Percentiles rank a stretch among this genome's conserved stretches.
phyloP scores from a whole-genome alignment of 495 filamentous ascomycete genomes.

The Aspergillus kassunensis region DNA sequence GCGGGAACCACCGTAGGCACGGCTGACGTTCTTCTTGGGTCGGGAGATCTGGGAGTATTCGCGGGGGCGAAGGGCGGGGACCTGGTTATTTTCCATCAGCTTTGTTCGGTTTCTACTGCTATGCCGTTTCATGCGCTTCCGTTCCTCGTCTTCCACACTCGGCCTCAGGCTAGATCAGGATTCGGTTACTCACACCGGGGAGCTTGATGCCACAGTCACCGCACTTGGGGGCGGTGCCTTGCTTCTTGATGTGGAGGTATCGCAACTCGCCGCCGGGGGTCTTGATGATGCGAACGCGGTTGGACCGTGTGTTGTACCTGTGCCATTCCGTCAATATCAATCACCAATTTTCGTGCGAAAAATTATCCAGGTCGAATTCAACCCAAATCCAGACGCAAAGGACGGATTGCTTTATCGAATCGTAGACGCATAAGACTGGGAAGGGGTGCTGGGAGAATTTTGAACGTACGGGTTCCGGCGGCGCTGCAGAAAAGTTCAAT shows the following conservation, averaged over 20 bases:
- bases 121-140: no score
- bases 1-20: conserved; percentile 95
- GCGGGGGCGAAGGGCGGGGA: conserved; percentile 94
- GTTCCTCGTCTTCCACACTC: neutral
- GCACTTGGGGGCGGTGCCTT: conserved; percentile 92
- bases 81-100: conserved; percentile 48
- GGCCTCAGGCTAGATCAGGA: conserved; percentile 18
- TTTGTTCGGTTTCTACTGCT: conserved; percentile 49
- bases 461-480: conserved; percentile 84
- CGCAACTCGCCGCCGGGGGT: conserved; percentile 92
- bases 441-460: conserved; percentile 16
- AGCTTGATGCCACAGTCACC: conserved; percentile 97
- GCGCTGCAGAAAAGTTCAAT: conserved; percentile 48
- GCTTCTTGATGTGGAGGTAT: conserved; percentile 98
- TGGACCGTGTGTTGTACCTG: conserved; percentile 94
- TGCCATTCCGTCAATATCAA: conserved; percentile 32
- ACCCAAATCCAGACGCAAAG: no score
- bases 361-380: conserved; percentile 2
- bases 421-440: conserved; percentile 11
- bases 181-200: conserved; percentile 70
- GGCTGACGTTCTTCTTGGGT: conserved; percentile 98
- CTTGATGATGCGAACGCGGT: conserved; percentile 94
- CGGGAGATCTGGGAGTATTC: conserved; percentile 94
- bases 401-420: conserved; percentile 10
- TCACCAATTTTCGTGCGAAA: conserved; percentile 11